phyloP scores from a whole-genome alignment of 2,329 filamentous ascomycete species.

The Gaeumannomyces sp. region DNA sequence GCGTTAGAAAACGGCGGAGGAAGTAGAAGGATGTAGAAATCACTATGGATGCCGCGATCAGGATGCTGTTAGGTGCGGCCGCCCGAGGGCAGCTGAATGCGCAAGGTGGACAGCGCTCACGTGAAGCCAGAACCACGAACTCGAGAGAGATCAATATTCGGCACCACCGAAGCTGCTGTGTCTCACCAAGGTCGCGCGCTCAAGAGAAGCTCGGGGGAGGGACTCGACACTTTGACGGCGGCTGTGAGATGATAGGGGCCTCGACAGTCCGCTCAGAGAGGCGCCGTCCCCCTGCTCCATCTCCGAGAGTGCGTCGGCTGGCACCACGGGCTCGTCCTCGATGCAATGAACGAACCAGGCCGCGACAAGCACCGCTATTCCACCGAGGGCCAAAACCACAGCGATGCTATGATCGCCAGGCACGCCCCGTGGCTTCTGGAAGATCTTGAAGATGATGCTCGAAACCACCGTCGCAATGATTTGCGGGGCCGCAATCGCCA shows the following conservation, averaged over 20 bases:
- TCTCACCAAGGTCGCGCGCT: slow-evolving; percentile 40
- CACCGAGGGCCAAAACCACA: slow-evolving; percentile 80
- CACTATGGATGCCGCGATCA: no score
- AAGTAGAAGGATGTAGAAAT: no score
- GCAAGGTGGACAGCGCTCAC: neutral
- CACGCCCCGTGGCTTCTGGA: slow-evolving; percentile 80
- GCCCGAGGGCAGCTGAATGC: no score
- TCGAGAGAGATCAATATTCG: slow-evolving; percentile 32
- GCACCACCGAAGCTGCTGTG: slow-evolving; percentile 43
- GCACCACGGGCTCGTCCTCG: slow-evolving; percentile 47
- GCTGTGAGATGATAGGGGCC: slow-evolving; percentile 23
- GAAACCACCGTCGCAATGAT: slow-evolving; percentile 83
- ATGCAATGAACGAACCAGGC: slow-evolving; percentile 66
- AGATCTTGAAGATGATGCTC: slow-evolving; percentile 73
- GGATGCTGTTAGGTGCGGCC: no score
- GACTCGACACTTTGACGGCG: slow-evolving; percentile 36
- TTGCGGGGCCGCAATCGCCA: slow-evolving; percentile 85
- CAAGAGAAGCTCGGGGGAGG: slow-evolving; percentile 35
- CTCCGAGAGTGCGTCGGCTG: slow-evolving; percentile 29
- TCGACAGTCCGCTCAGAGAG: neutral
- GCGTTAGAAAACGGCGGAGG: neutral
- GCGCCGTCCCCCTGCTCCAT: slow-evolving; percentile 32
- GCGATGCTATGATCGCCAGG: slow-evolving; percentile 83
- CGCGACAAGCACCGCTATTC: slow-evolving; percentile 69
- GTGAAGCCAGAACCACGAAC: neutral